Base-by-base conservation (phyloP, 768 basidiomycete genomes). In the Mycena haematopus region DNA sequence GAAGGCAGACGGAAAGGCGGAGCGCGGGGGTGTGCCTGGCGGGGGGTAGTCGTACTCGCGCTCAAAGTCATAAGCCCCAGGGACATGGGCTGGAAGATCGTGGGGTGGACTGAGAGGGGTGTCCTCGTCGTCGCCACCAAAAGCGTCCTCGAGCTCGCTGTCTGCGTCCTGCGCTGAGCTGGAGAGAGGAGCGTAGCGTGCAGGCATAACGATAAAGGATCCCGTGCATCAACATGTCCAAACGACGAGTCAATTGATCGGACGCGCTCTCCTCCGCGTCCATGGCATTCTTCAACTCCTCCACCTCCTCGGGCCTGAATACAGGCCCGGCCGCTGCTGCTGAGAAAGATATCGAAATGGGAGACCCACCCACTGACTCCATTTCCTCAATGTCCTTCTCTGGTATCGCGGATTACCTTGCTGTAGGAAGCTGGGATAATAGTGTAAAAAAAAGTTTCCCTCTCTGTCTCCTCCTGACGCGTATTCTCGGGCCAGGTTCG, bases 391-490 rank as follows among this genome's bases (percentile, higher is more conserved):
- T 98, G 53, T 77, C 90, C 1, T 98, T 96, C 78, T 95, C 92
- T 0, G 85, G 90, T 7, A 88, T 86, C 19, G 91, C 91, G 10
- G 93, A 96, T 72, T 92, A 93, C 72, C 83, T 99, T 25, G 95
- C 96, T 10, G 95, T 96, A 14, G 95, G 88, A 57, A 91, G 90
- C 68, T 99, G 96, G 96, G 92, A 93, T 71, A 95, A 94, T 72
- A 92, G 92, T 75, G 95, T 95, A 67, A 45, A 86, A 75, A 36
- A 24, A n/a, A 21, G 19, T 19, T 10, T 27, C 14, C 42, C 17
- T 46, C 36, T 19, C 29, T 25, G 22, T 45, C 62, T 57, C 71
- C 36, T 33, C 57, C 46, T 69, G 38, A 56, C 61, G 50, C 57
- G 56, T 58, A 62, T 61, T 42, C n/a, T 63, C 57, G n/a, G 35